phyloP scores from a whole-genome alignment of 1,284 basidiomycete species.

The Malassezia obtusa region DNA sequence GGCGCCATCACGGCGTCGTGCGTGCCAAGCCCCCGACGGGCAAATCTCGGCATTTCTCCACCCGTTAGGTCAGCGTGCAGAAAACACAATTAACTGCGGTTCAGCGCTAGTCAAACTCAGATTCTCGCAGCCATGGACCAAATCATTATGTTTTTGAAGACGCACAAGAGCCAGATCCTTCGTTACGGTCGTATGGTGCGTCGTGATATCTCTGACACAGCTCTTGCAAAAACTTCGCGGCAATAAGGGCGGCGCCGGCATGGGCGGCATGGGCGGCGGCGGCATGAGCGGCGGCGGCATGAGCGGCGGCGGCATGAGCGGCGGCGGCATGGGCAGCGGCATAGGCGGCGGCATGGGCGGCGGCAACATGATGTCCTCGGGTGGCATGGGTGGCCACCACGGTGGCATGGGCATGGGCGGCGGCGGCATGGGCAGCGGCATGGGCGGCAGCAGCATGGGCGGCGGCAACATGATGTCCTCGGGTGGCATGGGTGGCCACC shows the following conservation, averaged over 20 bases:
- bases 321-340: background rate
- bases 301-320: background rate
- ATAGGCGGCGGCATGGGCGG: background rate
- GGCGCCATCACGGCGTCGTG: background rate
- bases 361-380: too few species aligned
- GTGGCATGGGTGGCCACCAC: background rate
- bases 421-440: slow-evolving; percentile 7
- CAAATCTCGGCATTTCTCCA: background rate
- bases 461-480: too few species aligned
- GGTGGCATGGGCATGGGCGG: slow-evolving; percentile 1
- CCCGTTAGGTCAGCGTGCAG: background rate
- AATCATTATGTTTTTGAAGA: background rate
- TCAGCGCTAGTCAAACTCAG: background rate
- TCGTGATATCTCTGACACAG: background rate
- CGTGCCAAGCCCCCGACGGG: background rate
- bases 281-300: too few species aligned
- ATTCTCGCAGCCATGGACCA: slow-evolving; percentile 5
- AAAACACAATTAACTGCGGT: background rate
- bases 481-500: background rate
- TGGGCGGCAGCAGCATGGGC: slow-evolving; percentile 4
- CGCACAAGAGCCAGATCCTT: slow-evolving; percentile 3
- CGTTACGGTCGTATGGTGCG: slow-evolving; percentile 4
- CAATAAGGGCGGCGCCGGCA: slow-evolving; percentile 1
- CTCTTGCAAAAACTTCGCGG: background rate
- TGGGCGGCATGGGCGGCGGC: background rate